Evolutionary conservation across 2,329 filamentous ascomycete genomes (phyloP).

Genomic region (Colletotrichum ledebouriae): DNA sequence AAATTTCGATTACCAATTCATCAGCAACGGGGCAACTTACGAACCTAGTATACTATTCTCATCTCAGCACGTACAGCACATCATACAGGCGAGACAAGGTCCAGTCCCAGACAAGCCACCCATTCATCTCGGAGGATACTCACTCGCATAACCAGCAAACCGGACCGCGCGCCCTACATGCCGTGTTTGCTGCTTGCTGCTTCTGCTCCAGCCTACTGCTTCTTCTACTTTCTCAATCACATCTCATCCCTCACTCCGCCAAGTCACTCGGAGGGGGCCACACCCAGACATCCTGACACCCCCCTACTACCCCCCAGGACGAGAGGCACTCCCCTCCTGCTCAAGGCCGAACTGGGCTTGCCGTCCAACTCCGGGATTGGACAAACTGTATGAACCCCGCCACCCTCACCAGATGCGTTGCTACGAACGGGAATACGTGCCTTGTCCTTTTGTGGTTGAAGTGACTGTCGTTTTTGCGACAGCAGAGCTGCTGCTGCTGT

Average conservation of each 20-base stretch:
- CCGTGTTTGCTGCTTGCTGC: slow-evolving; percentile 29
- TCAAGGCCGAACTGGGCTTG: slow-evolving; percentile 36
- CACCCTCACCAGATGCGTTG: slow-evolving; percentile 35
- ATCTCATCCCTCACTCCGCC: slow-evolving; percentile 41
- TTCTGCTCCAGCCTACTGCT: background rate
- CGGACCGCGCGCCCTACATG: slow-evolving; percentile 6
- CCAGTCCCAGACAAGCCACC: background rate
- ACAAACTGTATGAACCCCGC: slow-evolving; percentile 42
- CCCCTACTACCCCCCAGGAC: slow-evolving; percentile 18
- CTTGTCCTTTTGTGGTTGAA: slow-evolving; percentile 21
- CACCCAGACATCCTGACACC: slow-evolving; percentile 39
- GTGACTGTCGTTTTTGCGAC: slow-evolving; percentile 7
- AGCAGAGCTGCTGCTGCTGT: slow-evolving; percentile 18
- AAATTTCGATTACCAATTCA: slow-evolving; percentile 20
- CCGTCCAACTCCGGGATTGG: slow-evolving; percentile 40
- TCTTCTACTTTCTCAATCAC: slow-evolving; percentile 29
- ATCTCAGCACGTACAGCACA: slow-evolving; percentile 27
- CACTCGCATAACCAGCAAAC: background rate
- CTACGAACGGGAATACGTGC: slow-evolving; percentile 32
- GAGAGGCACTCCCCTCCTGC: slow-evolving; percentile 35
- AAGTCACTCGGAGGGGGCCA: slow-evolving; percentile 35
- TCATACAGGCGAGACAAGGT: slow-evolving; percentile 26
- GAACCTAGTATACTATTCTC: slow-evolving; percentile 26
- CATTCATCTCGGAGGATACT: no score
- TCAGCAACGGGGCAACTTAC: slow-evolving; percentile 31